phyloP scores from a whole-genome alignment of 2,329 filamentous ascomycete genomes.

The Zarea fungicola region DNA sequence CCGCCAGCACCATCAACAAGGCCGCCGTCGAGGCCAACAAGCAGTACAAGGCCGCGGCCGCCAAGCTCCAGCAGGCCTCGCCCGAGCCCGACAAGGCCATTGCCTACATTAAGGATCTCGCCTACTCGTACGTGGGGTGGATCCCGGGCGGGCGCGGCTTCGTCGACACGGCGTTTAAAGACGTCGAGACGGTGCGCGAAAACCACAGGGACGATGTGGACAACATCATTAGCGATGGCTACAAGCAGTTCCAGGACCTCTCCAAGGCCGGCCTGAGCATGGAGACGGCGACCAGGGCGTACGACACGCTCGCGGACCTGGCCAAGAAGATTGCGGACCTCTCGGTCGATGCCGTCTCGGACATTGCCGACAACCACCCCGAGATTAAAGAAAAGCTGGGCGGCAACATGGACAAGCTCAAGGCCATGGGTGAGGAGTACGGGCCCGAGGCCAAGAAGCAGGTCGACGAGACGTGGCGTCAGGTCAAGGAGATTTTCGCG shows the following conservation, averaged over 20 bases:
- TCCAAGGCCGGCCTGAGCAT: slow-evolving; percentile 56
- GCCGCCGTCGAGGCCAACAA: slow-evolving; percentile 49
- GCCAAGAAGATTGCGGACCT: slow-evolving; percentile 55
- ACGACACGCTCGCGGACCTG: slow-evolving; percentile 58
- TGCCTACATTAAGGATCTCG: slow-evolving; percentile 58
- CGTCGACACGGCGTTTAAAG: slow-evolving; percentile 64
- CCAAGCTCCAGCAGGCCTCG: slow-evolving; percentile 56
- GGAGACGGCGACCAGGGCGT: slow-evolving; percentile 56
- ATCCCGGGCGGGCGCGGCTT: slow-evolving; percentile 66
- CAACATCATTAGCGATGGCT: slow-evolving; percentile 60
- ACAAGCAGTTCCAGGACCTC: slow-evolving; percentile 59
- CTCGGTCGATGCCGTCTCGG: slow-evolving; percentile 55
- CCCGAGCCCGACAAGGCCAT: slow-evolving; percentile 64
- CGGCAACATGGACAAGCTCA: slow-evolving; percentile 61
- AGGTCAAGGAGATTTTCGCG: slow-evolving; percentile 61
- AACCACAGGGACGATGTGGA: slow-evolving; percentile 68
- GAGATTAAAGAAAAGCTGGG: slow-evolving; percentile 67
- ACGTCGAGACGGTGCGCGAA: slow-evolving; percentile 61
- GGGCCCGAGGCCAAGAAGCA: slow-evolving; percentile 74
- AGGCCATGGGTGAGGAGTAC: slow-evolving; percentile 62
- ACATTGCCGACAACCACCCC: slow-evolving; percentile 70
- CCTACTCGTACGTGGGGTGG: slow-evolving; percentile 64
- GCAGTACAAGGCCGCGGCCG: slow-evolving; percentile 54
- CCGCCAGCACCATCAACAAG: slow-evolving; percentile 40
- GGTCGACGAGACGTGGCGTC: slow-evolving; percentile 67